Conservation (phyloP, 495 filamentous ascomycete species). For the Hypoxylon cercidicola region DNA sequence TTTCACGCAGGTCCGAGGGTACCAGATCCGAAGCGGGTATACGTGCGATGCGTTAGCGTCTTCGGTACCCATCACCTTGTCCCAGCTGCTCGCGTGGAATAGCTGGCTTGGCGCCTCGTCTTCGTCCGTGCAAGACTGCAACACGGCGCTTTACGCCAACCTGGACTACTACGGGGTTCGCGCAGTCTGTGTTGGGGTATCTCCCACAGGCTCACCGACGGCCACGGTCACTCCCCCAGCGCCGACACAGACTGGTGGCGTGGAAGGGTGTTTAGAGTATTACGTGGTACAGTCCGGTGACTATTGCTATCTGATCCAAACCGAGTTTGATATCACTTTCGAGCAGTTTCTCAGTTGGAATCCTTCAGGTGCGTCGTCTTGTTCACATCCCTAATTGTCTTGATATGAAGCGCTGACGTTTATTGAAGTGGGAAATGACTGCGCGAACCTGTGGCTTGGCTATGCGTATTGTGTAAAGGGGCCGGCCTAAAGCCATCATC, state of each 20-base stretch:
- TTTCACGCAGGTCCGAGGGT: constrained; percentile 4
- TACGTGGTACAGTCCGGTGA: constrained; percentile 6
- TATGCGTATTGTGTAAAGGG: too few relatives aligned
- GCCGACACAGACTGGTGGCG: constrained; percentile 2
- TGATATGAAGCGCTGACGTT: too few relatives aligned
- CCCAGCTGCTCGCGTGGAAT: constrained; percentile 15
- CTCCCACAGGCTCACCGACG: neutral
- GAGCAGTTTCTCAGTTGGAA: neutral
- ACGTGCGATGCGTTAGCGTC: neutral
- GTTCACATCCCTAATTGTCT: too few relatives aligned
- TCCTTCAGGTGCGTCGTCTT: neutral
- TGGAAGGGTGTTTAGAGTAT: neutral
- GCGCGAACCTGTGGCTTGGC: too few relatives aligned
- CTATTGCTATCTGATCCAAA: neutral
- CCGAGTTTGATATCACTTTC: constrained; percentile 1
- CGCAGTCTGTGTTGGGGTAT: constrained; percentile 2
- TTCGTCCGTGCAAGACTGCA: too few relatives aligned
- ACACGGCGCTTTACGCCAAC: neutral
- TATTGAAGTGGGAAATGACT: too few relatives aligned
- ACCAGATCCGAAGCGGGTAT: neutral
- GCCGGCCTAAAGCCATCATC: too few relatives aligned
- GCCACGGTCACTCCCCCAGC: neutral
- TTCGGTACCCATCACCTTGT: neutral
- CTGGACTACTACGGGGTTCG: constrained; percentile 1
- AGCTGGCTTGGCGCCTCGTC: neutral